Evolutionary conservation across 371 early-diverging fungal species (phyloP).

Genomic region (Catenaria anguillulae): DNA sequence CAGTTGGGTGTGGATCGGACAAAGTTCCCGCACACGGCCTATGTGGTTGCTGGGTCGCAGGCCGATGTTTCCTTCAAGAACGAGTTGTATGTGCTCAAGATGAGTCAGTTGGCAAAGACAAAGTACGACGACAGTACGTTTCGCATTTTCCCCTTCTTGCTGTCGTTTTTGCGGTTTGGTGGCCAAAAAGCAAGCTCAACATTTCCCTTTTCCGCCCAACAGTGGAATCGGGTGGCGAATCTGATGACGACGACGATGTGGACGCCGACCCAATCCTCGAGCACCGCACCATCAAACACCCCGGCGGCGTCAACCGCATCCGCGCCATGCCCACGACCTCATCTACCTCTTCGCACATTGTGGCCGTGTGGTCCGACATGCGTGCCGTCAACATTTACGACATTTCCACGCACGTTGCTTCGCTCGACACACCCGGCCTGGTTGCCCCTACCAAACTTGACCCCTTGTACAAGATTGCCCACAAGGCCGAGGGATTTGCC

Average conservation of each 20-base stretch:
- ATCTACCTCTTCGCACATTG: conserved; percentile 26
- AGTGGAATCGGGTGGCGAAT: conserved; percentile 45
- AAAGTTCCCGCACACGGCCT: conserved; percentile 76
- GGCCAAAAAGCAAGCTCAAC: no score
- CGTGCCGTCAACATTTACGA: conserved; percentile 89
- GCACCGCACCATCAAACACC: conserved; percentile 57
- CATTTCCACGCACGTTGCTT: conserved; percentile 46
- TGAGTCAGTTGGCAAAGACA: conserved; percentile 78
- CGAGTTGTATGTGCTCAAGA: conserved; percentile 81
- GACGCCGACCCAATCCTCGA: conserved; percentile 90
- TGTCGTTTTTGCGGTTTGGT: no score
- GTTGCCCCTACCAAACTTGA: conserved; percentile 43
- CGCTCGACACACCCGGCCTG: conserved; percentile 65
- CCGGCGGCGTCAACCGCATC: conserved; percentile 84
- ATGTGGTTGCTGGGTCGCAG: conserved; percentile 90
- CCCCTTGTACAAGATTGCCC: conserved; percentile 60
- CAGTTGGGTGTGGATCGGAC: conserved; percentile 63
- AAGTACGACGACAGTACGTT: conserved; percentile 56
- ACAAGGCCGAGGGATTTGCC: conserved; percentile 84
- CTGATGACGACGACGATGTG: conserved; percentile 57
- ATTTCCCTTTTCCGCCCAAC: no score
- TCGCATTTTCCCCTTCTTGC: conserved; percentile 3
- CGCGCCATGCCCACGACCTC: conserved; percentile 23
- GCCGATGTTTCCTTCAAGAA: conserved; percentile 68
- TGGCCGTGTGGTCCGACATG: conserved; percentile 86